phyloP scores from a whole-genome alignment of 1,284 basidiomycete genomes.

The Fomitopsis palustris region DNA sequence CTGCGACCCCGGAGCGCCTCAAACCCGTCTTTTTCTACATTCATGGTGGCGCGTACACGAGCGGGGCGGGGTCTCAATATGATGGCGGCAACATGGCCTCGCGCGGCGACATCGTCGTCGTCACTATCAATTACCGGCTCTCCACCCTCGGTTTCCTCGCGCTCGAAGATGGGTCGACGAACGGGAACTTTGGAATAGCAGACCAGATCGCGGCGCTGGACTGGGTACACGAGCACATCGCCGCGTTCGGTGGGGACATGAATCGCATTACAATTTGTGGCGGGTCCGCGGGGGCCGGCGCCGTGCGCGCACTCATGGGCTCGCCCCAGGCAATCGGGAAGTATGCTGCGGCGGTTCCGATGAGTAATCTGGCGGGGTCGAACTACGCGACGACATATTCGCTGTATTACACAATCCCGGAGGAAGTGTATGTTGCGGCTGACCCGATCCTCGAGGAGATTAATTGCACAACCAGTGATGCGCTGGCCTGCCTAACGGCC shows the following conservation, averaged over 20 bases:
- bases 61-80: slow-evolving; percentile 61
- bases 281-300: slow-evolving; percentile 36
- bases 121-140: slow-evolving; percentile 69
- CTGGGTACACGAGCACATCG: slow-evolving; percentile 61
- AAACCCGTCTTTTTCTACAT: slow-evolving; percentile 72
- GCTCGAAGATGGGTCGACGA: slow-evolving; percentile 50
- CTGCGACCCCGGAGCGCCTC: slow-evolving; percentile 36
- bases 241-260: slow-evolving; percentile 51
- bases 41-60: slow-evolving; percentile 65
- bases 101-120: slow-evolving; percentile 41
- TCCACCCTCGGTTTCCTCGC: slow-evolving; percentile 76
- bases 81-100: slow-evolving; percentile 59
- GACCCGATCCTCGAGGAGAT: slow-evolving; percentile 32
- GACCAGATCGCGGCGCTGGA: slow-evolving; percentile 66
- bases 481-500: slow-evolving; percentile 30
- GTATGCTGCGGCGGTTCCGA: slow-evolving; percentile 42
- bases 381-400: slow-evolving; percentile 39
- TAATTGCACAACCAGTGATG: slow-evolving; percentile 25
- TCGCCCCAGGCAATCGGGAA: slow-evolving; percentile 40
- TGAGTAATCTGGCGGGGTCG: slow-evolving; percentile 45
- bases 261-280: slow-evolving; percentile 36
- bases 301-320: slow-evolving; percentile 38
- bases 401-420: slow-evolving; percentile 35
- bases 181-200: slow-evolving; percentile 78
- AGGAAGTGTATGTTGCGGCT: slow-evolving; percentile 28